phyloP scores from a whole-genome alignment of 768 basidiomycete species.

The Neoboletus magnificus region DNA sequence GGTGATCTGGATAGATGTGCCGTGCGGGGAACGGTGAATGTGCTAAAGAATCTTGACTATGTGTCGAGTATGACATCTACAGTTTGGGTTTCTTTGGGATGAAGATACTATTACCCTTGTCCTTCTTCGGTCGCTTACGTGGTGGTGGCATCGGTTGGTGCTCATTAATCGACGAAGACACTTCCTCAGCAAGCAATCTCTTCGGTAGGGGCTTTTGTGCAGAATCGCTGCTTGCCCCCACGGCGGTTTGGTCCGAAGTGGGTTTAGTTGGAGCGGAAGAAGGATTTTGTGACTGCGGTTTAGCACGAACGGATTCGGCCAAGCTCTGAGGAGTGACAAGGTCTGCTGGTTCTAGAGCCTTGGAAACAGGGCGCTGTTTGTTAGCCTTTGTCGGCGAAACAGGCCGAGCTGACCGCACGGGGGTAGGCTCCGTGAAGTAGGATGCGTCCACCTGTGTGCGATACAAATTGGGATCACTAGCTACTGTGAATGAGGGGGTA shows the following conservation, averaged over 20 bases:
- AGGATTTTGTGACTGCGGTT: constrained; percentile 16
- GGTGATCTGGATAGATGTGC: constrained; percentile 7
- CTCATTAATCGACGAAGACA: constrained; percentile 17
- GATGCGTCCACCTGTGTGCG: constrained; percentile 30
- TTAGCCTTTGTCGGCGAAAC: constrained; percentile 19
- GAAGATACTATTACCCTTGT: constrained; percentile 44
- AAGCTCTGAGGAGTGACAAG: constrained; percentile 40
- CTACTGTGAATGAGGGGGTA: not conserved
- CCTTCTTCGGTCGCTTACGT: constrained; percentile 32
- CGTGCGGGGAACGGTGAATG: not conserved
- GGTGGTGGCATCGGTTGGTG: constrained; percentile 28
- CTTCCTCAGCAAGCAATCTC: constrained; percentile 17
- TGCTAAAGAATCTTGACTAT: not conserved
- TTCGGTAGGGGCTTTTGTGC: constrained; percentile 16
- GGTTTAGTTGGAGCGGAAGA: not conserved
- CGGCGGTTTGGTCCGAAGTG: not conserved
- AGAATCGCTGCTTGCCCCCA: constrained; percentile 7
- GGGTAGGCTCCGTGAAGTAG: constrained; percentile 37
- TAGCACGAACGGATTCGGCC: constrained; percentile 28
- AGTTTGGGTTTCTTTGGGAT: constrained; percentile 56
- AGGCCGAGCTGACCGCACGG: constrained; percentile 13
- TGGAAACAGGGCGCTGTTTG: constrained; percentile 20
- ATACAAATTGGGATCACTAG: not conserved
- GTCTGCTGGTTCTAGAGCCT: constrained; percentile 28
- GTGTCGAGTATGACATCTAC: constrained; percentile 13